Conservation (phyloP, 768 basidiomycete genomes). For the Mycena polygramma region DNA sequence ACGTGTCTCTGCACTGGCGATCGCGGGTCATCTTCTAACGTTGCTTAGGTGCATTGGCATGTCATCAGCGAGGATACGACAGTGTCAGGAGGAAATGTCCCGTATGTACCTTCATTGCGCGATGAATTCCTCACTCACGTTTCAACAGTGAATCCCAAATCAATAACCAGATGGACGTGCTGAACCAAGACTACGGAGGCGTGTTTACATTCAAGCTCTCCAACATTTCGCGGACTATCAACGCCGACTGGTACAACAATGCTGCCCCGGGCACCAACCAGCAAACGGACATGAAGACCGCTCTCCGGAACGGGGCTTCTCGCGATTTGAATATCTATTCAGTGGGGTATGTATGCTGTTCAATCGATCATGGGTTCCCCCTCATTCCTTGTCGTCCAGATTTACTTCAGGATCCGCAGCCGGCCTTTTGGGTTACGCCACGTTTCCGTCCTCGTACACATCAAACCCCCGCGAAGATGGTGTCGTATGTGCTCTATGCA, state of each 20-base stretch:
- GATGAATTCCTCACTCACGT: neutral
- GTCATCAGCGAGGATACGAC: conserved; percentile 50
- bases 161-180: conserved; percentile 53
- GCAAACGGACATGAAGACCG: conserved; percentile 64
- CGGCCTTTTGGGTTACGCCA: conserved; percentile 67
- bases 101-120: conserved; percentile 45
- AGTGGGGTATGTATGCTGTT: conserved; percentile 55
- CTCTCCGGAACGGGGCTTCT: conserved; percentile 56
- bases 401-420: conserved; percentile 53
- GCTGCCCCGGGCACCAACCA: conserved; percentile 50
- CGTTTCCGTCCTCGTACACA: conserved; percentile 61
- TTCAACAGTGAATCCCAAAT: conserved; percentile 55
- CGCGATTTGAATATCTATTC: conserved; percentile 64
- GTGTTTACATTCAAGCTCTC: conserved; percentile 57
- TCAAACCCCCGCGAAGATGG: conserved; percentile 62
- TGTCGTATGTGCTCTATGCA: conserved; percentile 38
- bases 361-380: too few species aligned
- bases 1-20: neutral
- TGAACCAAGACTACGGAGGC: conserved; percentile 57
- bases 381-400: conserved; percentile 34
- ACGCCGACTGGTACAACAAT: conserved; percentile 62
- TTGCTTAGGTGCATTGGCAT: conserved; percentile 49
- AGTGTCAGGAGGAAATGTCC: conserved; percentile 54
- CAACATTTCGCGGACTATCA: conserved; percentile 57
- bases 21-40: neutral